Base-by-base conservation (phyloP, 2,329 filamentous ascomycete genomes). In the Beauveria medogensis region DNA sequence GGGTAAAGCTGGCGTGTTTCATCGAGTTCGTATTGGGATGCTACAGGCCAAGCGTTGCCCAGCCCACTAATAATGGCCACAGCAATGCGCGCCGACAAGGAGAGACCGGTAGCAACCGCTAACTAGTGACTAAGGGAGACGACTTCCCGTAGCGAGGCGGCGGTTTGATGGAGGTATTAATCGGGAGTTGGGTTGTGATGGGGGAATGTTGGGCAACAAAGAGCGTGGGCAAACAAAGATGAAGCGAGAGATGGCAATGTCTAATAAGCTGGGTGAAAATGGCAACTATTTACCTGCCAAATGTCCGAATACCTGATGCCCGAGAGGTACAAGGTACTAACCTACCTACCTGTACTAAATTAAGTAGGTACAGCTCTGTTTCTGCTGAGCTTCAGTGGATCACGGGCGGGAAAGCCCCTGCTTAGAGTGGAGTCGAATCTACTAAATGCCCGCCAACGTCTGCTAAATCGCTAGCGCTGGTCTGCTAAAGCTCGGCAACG, bases 51-150 rank as follows among this genome's bases (percentile, higher is more conserved):
- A 41, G 53, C 28, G 24, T 55, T 30, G 37, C 10, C 37, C 37
- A 55, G 53, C 53, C 53, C 53, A 55, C 53, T 55, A 55, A 55
- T 55, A 55, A 43, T 55, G 18, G 37, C 26, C 37, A 43, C 53
- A 20, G 24, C 40, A 55, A 55, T 55, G 44, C 44, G 5, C 12
- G 18, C 26, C 6, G 28, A 52, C 34, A 44, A 44, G 16, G 3
- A 41, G 30, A 41, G 51, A 3, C 51, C 18, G 20, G n/a, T 40
- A 53, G 30, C 50, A 10, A 37, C 30, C n/a, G 9, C 37, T n/a
- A 16, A 4, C 22, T 18, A 16, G 47, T 37, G 34, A 37, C 34
- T 37, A 37, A 37, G 5, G 30, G 34, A 37, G 5, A 37, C 34
- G 34, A 14, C 34, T 37, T 16, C 14, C 5, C 4, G 12, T 37